A percentile compares a stretch with the other conserved stretches of the same genome.
These are phyloP conservation scores for Candolleomyces eurysporus DNA, from an alignment of 768 basidiomycete genomes.

Conservation along the genomic window DNA sequence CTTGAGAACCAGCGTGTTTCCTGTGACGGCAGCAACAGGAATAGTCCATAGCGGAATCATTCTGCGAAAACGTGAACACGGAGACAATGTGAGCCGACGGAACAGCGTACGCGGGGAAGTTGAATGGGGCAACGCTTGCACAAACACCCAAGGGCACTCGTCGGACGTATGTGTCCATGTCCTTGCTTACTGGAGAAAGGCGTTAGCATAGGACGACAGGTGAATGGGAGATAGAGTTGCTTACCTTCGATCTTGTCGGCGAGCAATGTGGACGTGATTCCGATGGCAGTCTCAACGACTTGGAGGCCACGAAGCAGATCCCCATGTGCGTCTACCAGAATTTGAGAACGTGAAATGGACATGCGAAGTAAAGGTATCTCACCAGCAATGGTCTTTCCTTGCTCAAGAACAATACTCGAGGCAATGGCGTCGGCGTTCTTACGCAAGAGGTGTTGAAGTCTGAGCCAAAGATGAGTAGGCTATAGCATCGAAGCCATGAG, in stretches of 20 bases:
- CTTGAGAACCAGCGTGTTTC: slow-evolving; percentile 93
- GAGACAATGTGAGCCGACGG: neutral
- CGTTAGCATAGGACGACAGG: neutral
- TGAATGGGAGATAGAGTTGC: slow-evolving; percentile 16
- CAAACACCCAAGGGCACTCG: slow-evolving; percentile 86
- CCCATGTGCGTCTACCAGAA: slow-evolving; percentile 78
- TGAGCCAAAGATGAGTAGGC: slow-evolving; percentile 26
- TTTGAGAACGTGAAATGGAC: neutral
- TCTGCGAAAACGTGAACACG: slow-evolving; percentile 30
- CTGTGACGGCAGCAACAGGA: slow-evolving; percentile 82
- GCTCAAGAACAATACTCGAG: slow-evolving; percentile 87
- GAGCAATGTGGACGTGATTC: slow-evolving; percentile 80
- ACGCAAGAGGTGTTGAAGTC: slow-evolving; percentile 84
- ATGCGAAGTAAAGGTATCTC: slow-evolving; percentile 10
- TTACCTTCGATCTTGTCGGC: slow-evolving; percentile 92
- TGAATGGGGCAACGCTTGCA: slow-evolving; percentile 85
- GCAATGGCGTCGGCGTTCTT: slow-evolving; percentile 86
- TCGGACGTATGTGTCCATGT: slow-evolving; percentile 93
- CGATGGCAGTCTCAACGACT: slow-evolving; percentile 78
- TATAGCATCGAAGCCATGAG: slow-evolving; percentile 1
- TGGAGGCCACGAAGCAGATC: slow-evolving; percentile 92
- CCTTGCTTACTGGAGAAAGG: slow-evolving; percentile 67
- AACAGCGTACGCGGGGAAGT: slow-evolving; percentile 74
- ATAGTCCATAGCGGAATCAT: slow-evolving; percentile 99
- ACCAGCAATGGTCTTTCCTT: slow-evolving; percentile 93